phyloP scores from a whole-genome alignment of 805 yeast species.

The Nakazawaea sp. region DNA sequence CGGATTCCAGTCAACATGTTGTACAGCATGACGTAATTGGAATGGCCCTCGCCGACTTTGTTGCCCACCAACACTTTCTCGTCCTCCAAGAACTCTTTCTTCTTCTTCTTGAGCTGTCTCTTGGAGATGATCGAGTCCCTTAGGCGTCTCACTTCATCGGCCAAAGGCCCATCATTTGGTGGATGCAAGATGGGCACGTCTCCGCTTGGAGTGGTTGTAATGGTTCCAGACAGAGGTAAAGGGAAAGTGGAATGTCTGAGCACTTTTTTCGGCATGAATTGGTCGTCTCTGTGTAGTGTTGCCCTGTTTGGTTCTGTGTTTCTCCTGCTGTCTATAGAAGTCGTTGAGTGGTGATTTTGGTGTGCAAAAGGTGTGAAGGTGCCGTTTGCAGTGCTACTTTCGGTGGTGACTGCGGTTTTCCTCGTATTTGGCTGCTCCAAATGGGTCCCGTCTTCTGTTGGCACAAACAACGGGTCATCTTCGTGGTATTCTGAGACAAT shows the following conservation, averaged over 20 bases:
- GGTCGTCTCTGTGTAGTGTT: not conserved
- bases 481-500: slow-evolving; percentile 1
- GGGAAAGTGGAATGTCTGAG: slow-evolving; percentile 4
- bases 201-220: not conserved
- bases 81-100: slow-evolving; percentile 37
- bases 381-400: not conserved
- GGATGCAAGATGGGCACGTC: not conserved
- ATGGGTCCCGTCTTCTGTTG: slow-evolving; percentile 1
- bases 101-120: slow-evolving; percentile 34
- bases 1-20: slow-evolving; percentile 97
- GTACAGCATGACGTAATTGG: slow-evolving; percentile 88
- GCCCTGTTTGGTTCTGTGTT: slow-evolving; percentile 4
- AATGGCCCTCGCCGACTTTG: slow-evolving; percentile 87
- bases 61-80: slow-evolving; percentile 67
- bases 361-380: too few relatives aligned
- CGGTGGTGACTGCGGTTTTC: not conserved
- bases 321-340: slow-evolving; percentile 3
- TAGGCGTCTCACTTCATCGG: slow-evolving; percentile 42
- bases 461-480: slow-evolving; percentile 7
- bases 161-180: slow-evolving; percentile 18
- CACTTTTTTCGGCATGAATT: not conserved
- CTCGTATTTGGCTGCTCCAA: slow-evolving; percentile 1
- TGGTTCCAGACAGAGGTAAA: not conserved
- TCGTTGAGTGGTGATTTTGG: slow-evolving; percentile 5
- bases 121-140: slow-evolving; percentile 38